phyloP scores from a whole-genome alignment of 257 asterid species.

The Gentiana straminea region DNA sequence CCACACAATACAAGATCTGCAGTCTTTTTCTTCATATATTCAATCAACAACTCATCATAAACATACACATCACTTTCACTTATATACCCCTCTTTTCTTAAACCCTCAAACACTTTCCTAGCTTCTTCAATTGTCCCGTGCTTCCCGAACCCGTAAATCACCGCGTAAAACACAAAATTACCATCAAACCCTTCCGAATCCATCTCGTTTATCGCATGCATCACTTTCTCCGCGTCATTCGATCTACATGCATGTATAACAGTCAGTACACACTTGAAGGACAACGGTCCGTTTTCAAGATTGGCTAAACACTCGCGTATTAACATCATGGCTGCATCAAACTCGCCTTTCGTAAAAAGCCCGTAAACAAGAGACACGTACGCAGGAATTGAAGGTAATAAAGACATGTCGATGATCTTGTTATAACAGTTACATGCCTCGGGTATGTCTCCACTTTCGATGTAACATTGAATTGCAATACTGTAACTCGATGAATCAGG shows the following conservation, averaged over 20 bases:
- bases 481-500: slow-evolving; percentile 57
- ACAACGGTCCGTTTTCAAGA: slow-evolving; percentile 56
- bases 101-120: slow-evolving; percentile 40
- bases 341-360: slow-evolving; percentile 53
- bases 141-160: slow-evolving; percentile 73
- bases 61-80: slow-evolving; percentile 62
- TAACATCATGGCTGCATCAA: slow-evolving; percentile 69
- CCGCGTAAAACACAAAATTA: slow-evolving; percentile 35
- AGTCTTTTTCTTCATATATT: slow-evolving; percentile 78
- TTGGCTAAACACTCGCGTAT: slow-evolving; percentile 71
- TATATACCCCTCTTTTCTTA: slow-evolving; percentile 43
- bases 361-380: slow-evolving; percentile 56
- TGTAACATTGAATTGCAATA: slow-evolving; percentile 47
- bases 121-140: slow-evolving; percentile 86
- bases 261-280: slow-evolving; percentile 66
- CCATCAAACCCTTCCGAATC: slow-evolving; percentile 40
- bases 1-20: slow-evolving; percentile 79
- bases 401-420: slow-evolving; percentile 43
- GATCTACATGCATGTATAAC: slow-evolving; percentile 63
- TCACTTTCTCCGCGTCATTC: slow-evolving; percentile 51
- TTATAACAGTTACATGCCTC: slow-evolving; percentile 74
- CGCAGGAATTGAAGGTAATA: slow-evolving; percentile 53
- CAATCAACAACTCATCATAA: slow-evolving; percentile 72
- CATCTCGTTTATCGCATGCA: slow-evolving; percentile 67
- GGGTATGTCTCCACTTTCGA: slow-evolving; percentile 39